These are phyloP conservation scores for Sporisorium reilianum DNA, from an alignment of 1,284 basidiomycete species.

Conservation along the genomic window DNA sequence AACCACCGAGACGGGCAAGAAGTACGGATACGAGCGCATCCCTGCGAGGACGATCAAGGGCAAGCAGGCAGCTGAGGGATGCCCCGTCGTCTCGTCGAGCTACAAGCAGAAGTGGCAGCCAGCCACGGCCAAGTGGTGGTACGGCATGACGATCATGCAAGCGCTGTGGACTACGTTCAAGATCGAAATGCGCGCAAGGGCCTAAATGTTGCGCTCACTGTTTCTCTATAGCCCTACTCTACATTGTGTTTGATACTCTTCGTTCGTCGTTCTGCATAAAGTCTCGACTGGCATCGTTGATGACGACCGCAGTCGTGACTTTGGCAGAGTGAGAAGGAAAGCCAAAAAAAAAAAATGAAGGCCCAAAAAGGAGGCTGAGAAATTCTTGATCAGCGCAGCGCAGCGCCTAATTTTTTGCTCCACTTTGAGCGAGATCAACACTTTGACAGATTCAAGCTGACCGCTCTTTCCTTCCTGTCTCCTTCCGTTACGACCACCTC, in stretches of 20 bases:
- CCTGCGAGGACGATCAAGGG: conserved; percentile 28
- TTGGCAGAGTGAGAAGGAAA: not conserved
- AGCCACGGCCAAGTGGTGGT: conserved; percentile 31
- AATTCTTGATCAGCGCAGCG: not conserved
- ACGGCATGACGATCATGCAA: conserved; percentile 43
- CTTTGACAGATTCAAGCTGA: too few relatives aligned
- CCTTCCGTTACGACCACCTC: not conserved
- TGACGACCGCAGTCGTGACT: not conserved
- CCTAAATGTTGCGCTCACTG: conserved; percentile 4
- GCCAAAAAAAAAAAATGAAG: not conserved
- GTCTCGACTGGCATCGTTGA: not conserved
- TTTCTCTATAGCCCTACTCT: not conserved
- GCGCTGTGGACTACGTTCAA: conserved; percentile 45
- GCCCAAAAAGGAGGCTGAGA: too few relatives aligned
- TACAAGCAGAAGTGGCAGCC: conserved; percentile 43
- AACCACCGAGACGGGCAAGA: conserved; percentile 14
- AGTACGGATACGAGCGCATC: conserved; percentile 43
- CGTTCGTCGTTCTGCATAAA: not conserved
- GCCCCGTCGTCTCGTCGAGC: conserved; percentile 5
- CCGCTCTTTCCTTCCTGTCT: too few relatives aligned
- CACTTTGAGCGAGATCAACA: not conserved
- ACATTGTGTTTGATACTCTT: not conserved
- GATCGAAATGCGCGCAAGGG: conserved; percentile 41
- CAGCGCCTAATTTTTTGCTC: not conserved
- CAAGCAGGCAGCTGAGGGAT: conserved; percentile 14